Conservation (phyloP, 2,329 filamentous ascomycete genomes). For the Trematosphaeria pertusa region DNA sequence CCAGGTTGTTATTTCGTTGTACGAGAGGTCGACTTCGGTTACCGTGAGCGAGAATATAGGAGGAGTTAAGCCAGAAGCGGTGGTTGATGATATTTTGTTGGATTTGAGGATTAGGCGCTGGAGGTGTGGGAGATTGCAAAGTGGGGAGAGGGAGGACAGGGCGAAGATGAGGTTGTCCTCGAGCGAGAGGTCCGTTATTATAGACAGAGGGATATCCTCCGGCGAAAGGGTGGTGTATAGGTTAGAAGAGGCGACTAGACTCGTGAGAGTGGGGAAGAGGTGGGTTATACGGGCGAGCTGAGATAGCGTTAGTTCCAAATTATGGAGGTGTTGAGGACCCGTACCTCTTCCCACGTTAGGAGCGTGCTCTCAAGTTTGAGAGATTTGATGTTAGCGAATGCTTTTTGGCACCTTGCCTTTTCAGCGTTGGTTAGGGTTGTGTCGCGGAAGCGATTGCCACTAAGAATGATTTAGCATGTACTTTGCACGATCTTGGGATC, state of each 20-base stretch:
- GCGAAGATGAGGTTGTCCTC: slow-evolving; percentile 74
- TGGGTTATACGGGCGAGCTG: slow-evolving; percentile 48
- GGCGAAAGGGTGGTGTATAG: slow-evolving; percentile 41
- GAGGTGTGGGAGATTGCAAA: slow-evolving; percentile 65
- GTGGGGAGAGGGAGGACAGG: slow-evolving; percentile 63
- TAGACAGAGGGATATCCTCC: slow-evolving; percentile 53
- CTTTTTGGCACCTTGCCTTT: slow-evolving; percentile 25
- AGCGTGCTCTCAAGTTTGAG: slow-evolving; percentile 59
- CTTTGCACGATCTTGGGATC: no score
- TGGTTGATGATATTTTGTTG: slow-evolving; percentile 68
- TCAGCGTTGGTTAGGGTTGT: slow-evolving; percentile 33
- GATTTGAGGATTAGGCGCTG: slow-evolving; percentile 70
- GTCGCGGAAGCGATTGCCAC: slow-evolving; percentile 74
- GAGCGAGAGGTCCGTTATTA: slow-evolving; percentile 69
- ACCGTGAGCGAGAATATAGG: slow-evolving; percentile 42
- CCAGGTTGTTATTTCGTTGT: slow-evolving; percentile 66
- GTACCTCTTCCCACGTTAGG: slow-evolving; percentile 47
- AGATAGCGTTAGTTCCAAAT: no score
- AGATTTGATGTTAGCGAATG: slow-evolving; percentile 49
- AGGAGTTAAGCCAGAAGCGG: slow-evolving; percentile 15
- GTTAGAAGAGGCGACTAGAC: slow-evolving; percentile 56
- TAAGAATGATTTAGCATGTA: slow-evolving; percentile 44
- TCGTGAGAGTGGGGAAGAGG: slow-evolving; percentile 63
- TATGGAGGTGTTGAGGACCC: no score
- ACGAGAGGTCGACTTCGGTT: slow-evolving; percentile 53